These are phyloP conservation scores for Sordariomycetes sp. DNA, from an alignment of 2,329 filamentous ascomycete species.

Conservation along the genomic window DNA sequence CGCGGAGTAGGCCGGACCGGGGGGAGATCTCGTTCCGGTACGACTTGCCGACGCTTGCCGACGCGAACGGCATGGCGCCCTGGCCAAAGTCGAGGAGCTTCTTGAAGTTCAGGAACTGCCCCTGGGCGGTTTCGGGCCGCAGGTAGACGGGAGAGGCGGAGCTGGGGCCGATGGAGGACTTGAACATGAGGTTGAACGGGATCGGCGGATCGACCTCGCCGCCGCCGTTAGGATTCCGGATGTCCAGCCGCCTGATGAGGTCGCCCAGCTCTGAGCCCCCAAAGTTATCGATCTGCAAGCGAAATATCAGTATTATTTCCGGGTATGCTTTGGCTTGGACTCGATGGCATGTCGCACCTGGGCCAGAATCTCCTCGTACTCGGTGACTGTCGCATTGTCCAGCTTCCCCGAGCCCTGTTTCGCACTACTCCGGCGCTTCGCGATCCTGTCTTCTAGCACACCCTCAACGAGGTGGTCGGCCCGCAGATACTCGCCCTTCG, in stretches of 20 bases:
- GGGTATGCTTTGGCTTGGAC: slow-evolving; percentile 76
- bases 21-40: slow-evolving; percentile 98
- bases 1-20: slow-evolving; percentile 78
- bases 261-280: slow-evolving; percentile 74
- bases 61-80: slow-evolving; percentile 90
- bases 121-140: slow-evolving; percentile 91
- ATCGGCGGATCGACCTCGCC: slow-evolving; percentile 70
- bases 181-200: slow-evolving; percentile 98
- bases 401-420: slow-evolving; percentile 81
- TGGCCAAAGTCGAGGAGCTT: slow-evolving; percentile 97
- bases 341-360: slow-evolving; percentile 68
- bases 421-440: slow-evolving; percentile 81
- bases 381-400: slow-evolving; percentile 64
- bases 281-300: slow-evolving; percentile 92
- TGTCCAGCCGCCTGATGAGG: slow-evolving; percentile 80
- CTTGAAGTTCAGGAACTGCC: slow-evolving; percentile 93
- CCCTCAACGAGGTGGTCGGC: slow-evolving; percentile 96
- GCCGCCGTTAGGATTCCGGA: slow-evolving; percentile 76
- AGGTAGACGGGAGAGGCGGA: slow-evolving; percentile 78
- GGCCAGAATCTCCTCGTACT: slow-evolving; percentile 59
- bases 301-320: slow-evolving; percentile 86
- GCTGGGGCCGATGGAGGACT: slow-evolving; percentile 87
- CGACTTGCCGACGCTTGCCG: slow-evolving; percentile 92
- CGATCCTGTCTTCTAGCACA: slow-evolving; percentile 75
- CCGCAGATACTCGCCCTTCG: slow-evolving; percentile 91